Evolutionary conservation across 768 basidiomycete species (phyloP).

Genomic region (Stropharia rugosoannulata): DNA sequence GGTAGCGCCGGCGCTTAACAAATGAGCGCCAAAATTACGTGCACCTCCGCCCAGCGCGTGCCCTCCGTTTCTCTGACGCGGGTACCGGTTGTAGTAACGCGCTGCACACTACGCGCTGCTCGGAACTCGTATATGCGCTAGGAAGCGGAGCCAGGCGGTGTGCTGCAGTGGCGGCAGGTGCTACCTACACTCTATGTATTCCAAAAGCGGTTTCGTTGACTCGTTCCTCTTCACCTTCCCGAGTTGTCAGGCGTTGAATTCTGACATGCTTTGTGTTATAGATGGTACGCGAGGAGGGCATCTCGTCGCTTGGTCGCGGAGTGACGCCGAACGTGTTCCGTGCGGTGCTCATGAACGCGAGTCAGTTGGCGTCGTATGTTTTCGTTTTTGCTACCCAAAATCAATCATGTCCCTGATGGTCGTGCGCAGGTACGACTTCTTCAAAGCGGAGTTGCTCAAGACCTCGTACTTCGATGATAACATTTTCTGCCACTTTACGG

Average conservation of each 20-base stretch:
- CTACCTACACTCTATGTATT: too few species aligned
- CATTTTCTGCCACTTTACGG: conserved; percentile 79
- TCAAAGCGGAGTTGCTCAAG: conserved; percentile 81
- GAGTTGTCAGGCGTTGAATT: neutral
- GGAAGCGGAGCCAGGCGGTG: too few species aligned
- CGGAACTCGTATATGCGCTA: too few species aligned
- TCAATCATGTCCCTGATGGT: neutral
- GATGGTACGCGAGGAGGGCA: conserved; percentile 89
- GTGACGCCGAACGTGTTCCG: conserved; percentile 85
- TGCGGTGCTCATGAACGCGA: conserved; percentile 87
- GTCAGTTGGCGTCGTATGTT: conserved; percentile 85
- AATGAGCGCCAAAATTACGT: too few species aligned
- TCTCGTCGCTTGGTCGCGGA: conserved; percentile 73
- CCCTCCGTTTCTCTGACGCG: too few species aligned
- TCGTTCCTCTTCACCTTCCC: too few species aligned
- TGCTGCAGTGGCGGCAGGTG: too few species aligned
- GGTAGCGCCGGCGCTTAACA: too few species aligned
- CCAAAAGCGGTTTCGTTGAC: too few species aligned
- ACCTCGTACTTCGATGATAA: conserved; percentile 77
- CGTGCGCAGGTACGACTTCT: conserved; percentile 75
- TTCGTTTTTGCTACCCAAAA: neutral
- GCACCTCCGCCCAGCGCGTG: too few species aligned
- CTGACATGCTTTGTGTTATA: conserved; percentile 21
- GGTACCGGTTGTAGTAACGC: neutral
- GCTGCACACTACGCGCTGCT: neutral